Percentiles rank a stretch among this genome's conserved stretches.
Evolutionary conservation across 2,329 filamentous ascomycete genomes (phyloP).

Genomic region (Aspergillus texensis): DNA sequence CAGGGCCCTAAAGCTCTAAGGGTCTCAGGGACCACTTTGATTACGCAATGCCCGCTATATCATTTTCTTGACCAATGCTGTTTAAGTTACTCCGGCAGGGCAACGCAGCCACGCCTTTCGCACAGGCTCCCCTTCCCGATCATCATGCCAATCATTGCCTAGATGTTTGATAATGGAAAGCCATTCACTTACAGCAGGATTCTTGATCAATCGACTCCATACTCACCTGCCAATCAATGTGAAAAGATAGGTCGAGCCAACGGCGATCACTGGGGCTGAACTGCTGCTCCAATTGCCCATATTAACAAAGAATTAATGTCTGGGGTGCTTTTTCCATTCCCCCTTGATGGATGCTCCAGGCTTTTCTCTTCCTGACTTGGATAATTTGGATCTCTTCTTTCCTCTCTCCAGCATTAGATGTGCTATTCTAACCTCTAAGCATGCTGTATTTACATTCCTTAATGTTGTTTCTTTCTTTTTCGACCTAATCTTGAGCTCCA

Average conservation of each 20-base stretch:
- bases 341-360: background rate
- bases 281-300: slow-evolving; percentile 4
- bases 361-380: background rate
- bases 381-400: background rate
- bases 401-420: background rate
- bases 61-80: background rate
- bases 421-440: background rate
- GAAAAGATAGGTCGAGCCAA: slow-evolving; percentile 8
- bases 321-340: slow-evolving; percentile 2
- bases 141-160: slow-evolving; percentile 18
- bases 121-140: slow-evolving; percentile 13
- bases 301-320: background rate
- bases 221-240: slow-evolving; percentile 11
- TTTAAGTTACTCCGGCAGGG: slow-evolving; percentile 9
- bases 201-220: slow-evolving; percentile 8
- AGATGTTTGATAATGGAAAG: slow-evolving; percentile 10
- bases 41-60: slow-evolving; percentile 23
- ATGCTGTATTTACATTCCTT: slow-evolving; percentile 7
- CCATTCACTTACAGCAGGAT: slow-evolving; percentile 12
- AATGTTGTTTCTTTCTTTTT: background rate
- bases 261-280: slow-evolving; percentile 19
- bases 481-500: slow-evolving; percentile 4
- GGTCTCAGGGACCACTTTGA: slow-evolving; percentile 22
- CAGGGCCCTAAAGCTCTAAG: slow-evolving; percentile 10
- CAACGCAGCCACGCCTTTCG: slow-evolving; percentile 11